phyloP scores from a whole-genome alignment of 208 protist genomes.

The Trypanosoma caninum region DNA sequence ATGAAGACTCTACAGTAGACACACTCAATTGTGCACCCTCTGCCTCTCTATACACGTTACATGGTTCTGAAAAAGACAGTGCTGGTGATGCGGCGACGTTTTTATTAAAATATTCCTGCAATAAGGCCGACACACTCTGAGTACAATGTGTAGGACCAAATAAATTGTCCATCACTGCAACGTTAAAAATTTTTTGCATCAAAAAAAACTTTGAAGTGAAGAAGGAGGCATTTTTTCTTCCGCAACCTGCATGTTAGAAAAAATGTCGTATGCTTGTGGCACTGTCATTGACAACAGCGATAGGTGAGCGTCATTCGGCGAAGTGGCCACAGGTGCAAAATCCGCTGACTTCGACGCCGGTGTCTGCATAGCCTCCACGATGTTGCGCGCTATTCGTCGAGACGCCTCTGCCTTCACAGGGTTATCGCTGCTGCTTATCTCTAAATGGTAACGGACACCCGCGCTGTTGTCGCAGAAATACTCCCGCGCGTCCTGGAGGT shows the following conservation, averaged over 20 bases:
- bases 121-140: background rate
- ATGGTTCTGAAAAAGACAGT: no score
- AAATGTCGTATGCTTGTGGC: background rate
- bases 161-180: background rate
- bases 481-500: constrained; percentile 4
- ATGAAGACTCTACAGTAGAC: no score
- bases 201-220: constrained; percentile 1
- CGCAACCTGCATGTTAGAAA: background rate
- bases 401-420: constrained; percentile 26
- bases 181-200: background rate
- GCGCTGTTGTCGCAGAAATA: constrained; percentile 12
- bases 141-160: background rate
- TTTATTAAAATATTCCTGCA: background rate
- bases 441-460: constrained; percentile 14
- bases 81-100: background rate
- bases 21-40: no score
- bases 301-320: background rate
- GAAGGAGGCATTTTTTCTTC: background rate
- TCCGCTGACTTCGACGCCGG: background rate
- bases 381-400: constrained; percentile 1
- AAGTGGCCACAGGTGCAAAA: background rate
- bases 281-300: background rate
- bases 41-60: no score
- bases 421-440: constrained; percentile 9
- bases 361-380: constrained; percentile 12